Percentiles rank a stretch among this genome's conserved stretches.
Evolutionary conservation across 257 asterid species (phyloP).

Genomic region (Solanum ahanhuiri): DNA sequence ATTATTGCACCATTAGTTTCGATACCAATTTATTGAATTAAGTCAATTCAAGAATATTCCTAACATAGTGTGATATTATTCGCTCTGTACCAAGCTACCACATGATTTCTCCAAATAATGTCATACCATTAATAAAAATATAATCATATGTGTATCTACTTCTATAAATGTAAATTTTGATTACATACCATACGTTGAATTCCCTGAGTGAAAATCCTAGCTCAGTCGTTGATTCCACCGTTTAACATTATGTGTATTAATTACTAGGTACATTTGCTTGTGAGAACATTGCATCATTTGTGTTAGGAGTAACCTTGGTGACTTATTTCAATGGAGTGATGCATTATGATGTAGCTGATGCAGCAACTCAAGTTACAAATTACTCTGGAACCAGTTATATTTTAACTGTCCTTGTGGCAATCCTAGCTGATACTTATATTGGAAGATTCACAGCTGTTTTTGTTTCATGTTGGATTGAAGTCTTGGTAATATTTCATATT

Average conservation of each 20-base stretch:
- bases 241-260: background rate
- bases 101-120: background rate
- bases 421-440: conserved; percentile 52
- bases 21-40: no score
- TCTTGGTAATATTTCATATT: conserved; percentile 22
- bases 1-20: no score
- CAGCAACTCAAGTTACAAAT: conserved; percentile 59
- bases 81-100: background rate
- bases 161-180: background rate
- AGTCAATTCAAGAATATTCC: background rate
- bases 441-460: conserved; percentile 48
- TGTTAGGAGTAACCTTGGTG: conserved; percentile 37
- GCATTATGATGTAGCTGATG: conserved; percentile 45
- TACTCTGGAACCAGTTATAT: conserved; percentile 45
- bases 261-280: conserved; percentile 34
- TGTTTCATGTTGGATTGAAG: conserved; percentile 28
- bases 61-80: no score
- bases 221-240: rapidly evolving
- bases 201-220: background rate
- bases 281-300: conserved; percentile 39
- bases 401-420: conserved; percentile 39
- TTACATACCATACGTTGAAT: background rate
- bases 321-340: conserved; percentile 43
- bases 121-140: background rate
- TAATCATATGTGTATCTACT: background rate